A percentile compares a stretch with the other conserved stretches of the same genome.
These are phyloP conservation scores for Trypanosoma boissoni DNA, from an alignment of 208 protist genomes.

Conservation along the genomic window DNA sequence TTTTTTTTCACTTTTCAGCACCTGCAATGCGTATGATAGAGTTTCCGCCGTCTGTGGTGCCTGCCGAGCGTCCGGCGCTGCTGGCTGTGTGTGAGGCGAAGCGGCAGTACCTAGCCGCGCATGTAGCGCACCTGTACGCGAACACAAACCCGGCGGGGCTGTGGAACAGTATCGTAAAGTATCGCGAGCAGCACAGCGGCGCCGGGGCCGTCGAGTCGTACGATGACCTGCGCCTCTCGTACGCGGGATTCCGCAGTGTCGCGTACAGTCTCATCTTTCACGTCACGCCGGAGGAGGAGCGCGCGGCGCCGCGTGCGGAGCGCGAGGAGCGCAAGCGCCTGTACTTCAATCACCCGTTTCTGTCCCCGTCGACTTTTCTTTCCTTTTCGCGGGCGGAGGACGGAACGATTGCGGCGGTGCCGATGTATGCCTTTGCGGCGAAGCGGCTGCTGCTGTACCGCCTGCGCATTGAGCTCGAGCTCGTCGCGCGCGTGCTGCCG, in stretches of 20 bases:
- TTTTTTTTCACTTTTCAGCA: too few species aligned
- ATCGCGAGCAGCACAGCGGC: slow-evolving; percentile 28
- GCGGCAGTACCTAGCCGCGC: slow-evolving; percentile 41
- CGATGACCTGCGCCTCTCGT: slow-evolving; percentile 63
- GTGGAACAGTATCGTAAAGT: slow-evolving; percentile 76
- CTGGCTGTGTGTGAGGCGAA: slow-evolving; percentile 42
- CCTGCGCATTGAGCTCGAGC: slow-evolving; percentile 76
- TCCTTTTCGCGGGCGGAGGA: slow-evolving; percentile 56
- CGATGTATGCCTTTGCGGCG: slow-evolving; percentile 79
- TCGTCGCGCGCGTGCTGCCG: slow-evolving; percentile 48
- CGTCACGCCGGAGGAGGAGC: slow-evolving; percentile 42
- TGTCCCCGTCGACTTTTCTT: slow-evolving; percentile 82
- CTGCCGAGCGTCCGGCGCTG: slow-evolving; percentile 26
- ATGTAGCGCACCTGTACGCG: slow-evolving; percentile 46
- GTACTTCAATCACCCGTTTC: slow-evolving; percentile 84
- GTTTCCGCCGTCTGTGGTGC: slow-evolving; percentile 17
- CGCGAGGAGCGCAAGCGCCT: slow-evolving; percentile 40
- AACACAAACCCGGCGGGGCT: slow-evolving; percentile 71
- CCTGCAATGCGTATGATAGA: too few species aligned
- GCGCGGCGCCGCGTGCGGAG: slow-evolving; percentile 19
- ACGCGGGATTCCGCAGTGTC: slow-evolving; percentile 62
- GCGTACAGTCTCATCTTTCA: slow-evolving; percentile 78
- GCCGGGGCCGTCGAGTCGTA: slow-evolving; percentile 42
- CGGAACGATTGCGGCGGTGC: slow-evolving; percentile 63
- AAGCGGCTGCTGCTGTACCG: slow-evolving; percentile 83